phyloP scores from a whole-genome alignment of 2,329 filamentous ascomycete species.

The Diaporthe amygdali region DNA sequence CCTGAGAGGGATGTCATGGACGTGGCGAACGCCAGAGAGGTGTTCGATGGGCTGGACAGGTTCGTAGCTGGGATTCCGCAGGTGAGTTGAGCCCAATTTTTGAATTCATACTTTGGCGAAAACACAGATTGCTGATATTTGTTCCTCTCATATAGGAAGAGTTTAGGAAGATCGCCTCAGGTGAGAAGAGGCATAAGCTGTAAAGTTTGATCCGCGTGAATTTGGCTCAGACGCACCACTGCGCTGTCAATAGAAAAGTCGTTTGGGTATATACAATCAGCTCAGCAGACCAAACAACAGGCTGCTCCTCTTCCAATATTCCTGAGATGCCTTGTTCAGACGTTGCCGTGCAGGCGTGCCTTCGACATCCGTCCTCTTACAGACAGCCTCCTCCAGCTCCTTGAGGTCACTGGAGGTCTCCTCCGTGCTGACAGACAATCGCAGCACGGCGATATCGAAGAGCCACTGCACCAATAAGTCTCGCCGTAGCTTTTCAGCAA shows the following conservation, averaged over 20 bases:
- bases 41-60: conserved; percentile 82
- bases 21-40: conserved; percentile 79
- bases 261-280: conserved; percentile 33
- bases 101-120: not conserved
- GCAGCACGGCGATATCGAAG: conserved; percentile 62
- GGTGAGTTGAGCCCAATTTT: conserved; percentile 26
- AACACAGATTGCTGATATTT: not conserved
- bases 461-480: conserved; percentile 65
- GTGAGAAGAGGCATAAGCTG: conserved; percentile 94
- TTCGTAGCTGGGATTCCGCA: conserved; percentile 84
- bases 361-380: conserved; percentile 52
- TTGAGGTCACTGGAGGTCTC: conserved; percentile 38
- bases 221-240: not conserved
- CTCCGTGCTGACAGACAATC: conserved; percentile 33
- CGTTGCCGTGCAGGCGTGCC: conserved; percentile 54
- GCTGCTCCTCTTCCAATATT: conserved; percentile 84
- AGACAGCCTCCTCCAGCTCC: conserved; percentile 51
- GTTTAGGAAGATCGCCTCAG: conserved; percentile 82
- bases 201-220: conserved; percentile 43
- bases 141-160: conserved; percentile 56
- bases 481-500: conserved; percentile 33
- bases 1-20: conserved; percentile 78
- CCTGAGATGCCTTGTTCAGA: conserved; percentile 67
- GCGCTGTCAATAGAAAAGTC: conserved; percentile 10
- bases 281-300: conserved; percentile 81